phyloP scores from a whole-genome alignment of 1,139 yeast genomes.

The Saccharomyces uvarum region DNA sequence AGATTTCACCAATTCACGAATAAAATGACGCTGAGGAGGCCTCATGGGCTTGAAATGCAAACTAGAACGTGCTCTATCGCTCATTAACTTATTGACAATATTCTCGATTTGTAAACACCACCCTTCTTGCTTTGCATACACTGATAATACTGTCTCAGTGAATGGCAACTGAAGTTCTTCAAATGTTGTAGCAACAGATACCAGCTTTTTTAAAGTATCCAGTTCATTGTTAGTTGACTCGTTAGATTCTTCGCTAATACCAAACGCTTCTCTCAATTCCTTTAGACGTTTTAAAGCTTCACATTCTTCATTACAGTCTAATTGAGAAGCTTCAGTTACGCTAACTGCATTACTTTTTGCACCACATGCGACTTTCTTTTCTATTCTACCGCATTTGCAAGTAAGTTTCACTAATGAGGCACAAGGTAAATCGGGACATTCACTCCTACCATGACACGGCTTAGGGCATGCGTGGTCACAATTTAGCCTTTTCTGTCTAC shows the following conservation, averaged over 20 bases:
- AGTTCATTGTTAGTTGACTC: slow-evolving; percentile 15
- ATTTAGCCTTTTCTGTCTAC: slow-evolving; percentile 42
- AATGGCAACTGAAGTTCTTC: slow-evolving; percentile 35
- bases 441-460: slow-evolving; percentile 56
- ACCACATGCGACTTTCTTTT: slow-evolving; percentile 45
- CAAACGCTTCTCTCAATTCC: slow-evolving; percentile 57
- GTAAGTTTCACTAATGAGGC: slow-evolving; percentile 41
- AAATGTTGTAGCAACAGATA: slow-evolving; percentile 15
- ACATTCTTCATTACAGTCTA: slow-evolving; percentile 67
- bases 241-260: slow-evolving; percentile 17
- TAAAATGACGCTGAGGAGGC: slow-evolving; percentile 57
- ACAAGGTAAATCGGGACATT: slow-evolving; percentile 49
- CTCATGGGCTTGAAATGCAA: slow-evolving; percentile 70
- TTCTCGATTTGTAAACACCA: slow-evolving; percentile 65
- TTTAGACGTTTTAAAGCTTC: slow-evolving; percentile 51
- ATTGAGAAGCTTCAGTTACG: slow-evolving; percentile 12
- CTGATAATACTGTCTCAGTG: slow-evolving; percentile 37
- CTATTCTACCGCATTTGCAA: slow-evolving; percentile 61
- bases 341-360: slow-evolving; percentile 30
- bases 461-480: slow-evolving; percentile 62
- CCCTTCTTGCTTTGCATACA: slow-evolving; percentile 43
- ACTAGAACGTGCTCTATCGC: slow-evolving; percentile 30
- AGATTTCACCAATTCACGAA: slow-evolving; percentile 58
- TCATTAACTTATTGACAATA: slow-evolving; percentile 43
- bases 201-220: slow-evolving; percentile 8